Evolutionary conservation across 2,329 filamentous ascomycete species (phyloP).

Genomic region (Penicillium sp.): DNA sequence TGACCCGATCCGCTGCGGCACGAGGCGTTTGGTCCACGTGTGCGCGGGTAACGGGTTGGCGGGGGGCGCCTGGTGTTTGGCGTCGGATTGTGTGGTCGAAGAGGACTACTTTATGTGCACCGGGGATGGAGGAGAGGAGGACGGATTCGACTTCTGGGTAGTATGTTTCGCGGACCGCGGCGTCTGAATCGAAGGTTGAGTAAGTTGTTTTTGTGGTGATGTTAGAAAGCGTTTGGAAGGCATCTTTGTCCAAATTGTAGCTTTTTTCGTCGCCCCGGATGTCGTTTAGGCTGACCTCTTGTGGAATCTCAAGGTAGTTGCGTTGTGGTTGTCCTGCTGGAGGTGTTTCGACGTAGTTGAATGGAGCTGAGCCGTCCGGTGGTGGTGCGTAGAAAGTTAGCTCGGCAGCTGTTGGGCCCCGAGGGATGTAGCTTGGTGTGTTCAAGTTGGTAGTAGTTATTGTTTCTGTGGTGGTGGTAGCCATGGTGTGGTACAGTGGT

Average conservation of each 20-base stretch:
- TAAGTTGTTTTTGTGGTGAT: slow-evolving; percentile 60
- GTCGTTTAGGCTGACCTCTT: slow-evolving; percentile 68
- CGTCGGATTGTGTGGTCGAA: slow-evolving; percentile 92
- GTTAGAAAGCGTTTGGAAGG: slow-evolving; percentile 69
- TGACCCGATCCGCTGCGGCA: slow-evolving; percentile 70
- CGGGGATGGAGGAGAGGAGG: slow-evolving; percentile 69
- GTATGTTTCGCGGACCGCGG: slow-evolving; percentile 71
- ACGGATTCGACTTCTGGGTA: slow-evolving; percentile 83
- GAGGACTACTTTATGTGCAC: slow-evolving; percentile 68
- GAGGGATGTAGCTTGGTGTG: slow-evolving; percentile 48
- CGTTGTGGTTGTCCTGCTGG: slow-evolving; percentile 64
- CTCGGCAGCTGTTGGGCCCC: slow-evolving; percentile 65
- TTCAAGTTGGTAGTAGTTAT: too few relatives aligned
- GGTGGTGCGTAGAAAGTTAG: slow-evolving; percentile 70
- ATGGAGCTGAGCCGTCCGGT: slow-evolving; percentile 62
- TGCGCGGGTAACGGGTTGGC: slow-evolving; percentile 71
- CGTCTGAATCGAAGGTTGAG: slow-evolving; percentile 67
- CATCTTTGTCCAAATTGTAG: slow-evolving; percentile 72
- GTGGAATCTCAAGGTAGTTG: slow-evolving; percentile 63
- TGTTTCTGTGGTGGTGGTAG: slow-evolving; percentile 14
- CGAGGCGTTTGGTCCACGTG: slow-evolving; percentile 82
- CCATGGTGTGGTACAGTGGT: slow-evolving; percentile 19
- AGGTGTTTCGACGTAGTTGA: slow-evolving; percentile 69
- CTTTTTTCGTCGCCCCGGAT: slow-evolving; percentile 70
- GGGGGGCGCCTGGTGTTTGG: slow-evolving; percentile 59